Conservation (phyloP, 2,329 filamentous ascomycete species). For the Colletotrichum musae region DNA sequence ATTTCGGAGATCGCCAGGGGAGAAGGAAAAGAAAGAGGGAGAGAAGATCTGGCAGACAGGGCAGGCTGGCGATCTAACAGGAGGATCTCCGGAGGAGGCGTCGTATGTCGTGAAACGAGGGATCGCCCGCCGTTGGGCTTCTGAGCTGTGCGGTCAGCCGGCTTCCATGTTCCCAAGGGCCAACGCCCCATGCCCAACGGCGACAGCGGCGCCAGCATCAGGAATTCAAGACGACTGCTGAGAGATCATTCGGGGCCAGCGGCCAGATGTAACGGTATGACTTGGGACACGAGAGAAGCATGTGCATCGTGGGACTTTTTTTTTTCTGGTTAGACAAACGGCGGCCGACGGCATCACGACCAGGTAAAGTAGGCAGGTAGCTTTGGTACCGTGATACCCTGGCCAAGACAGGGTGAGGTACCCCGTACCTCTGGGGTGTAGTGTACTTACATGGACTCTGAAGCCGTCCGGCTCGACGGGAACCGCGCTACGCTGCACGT, state of each 20-base stretch:
- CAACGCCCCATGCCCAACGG: neutral
- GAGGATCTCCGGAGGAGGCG: slow-evolving; percentile 8
- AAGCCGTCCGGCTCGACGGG: too few relatives aligned
- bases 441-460: neutral
- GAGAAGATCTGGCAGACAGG: neutral
- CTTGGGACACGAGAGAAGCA: neutral
- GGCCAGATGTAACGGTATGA: neutral
- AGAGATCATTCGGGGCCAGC: neutral
- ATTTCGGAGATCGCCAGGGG: slow-evolving; percentile 8
- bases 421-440: neutral
- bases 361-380: too few relatives aligned
- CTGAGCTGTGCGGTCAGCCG: too few relatives aligned
- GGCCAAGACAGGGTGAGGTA: too few relatives aligned
- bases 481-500: too few relatives aligned
- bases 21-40: neutral
- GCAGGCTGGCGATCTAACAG: neutral
- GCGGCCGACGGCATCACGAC: neutral
- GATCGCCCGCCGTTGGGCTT: slow-evolving; percentile 1
- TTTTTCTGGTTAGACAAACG: neutral
- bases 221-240: neutral
- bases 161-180: neutral
- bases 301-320: neutral
- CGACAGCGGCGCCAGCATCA: neutral
- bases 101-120: slow-evolving; percentile 19
- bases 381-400: too few relatives aligned